Evolutionary conservation across 2,329 filamentous ascomycete species (phyloP), one percentile per base, ranked within the genome.

Genomic region (Colletotrichum higginsianum): DNA sequence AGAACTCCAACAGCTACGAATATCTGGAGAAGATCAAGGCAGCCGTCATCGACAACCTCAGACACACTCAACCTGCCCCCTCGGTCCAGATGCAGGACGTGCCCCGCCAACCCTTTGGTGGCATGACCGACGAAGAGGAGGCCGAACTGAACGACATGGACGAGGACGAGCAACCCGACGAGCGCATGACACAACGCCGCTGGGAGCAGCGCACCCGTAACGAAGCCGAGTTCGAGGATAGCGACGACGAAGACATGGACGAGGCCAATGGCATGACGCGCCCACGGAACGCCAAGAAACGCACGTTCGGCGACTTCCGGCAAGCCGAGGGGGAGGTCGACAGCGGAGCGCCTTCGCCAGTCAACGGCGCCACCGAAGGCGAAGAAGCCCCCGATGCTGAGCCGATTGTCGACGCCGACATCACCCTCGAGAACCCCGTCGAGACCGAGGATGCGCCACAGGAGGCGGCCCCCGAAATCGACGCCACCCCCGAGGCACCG

Each of bases 51-150:
- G 94, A 97, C 77, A 97, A 98, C 80, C 84, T 99, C 63, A 89
- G 94, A 73, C 96, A 96, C 80, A 93, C 98, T 38, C 90, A 94
- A 52, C 93, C 93, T 44, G 94, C 92, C 0, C 96, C 96, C 1
- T 98, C 95, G 23, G 94, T 98, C 23, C 95, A 98, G 82, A 93
- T 98, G 90, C 92, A 94, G 74, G 93, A 97, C 75, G 87, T 92
- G 7, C 90, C 90, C 4, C 87, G 90, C 21, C 87, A 89, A 65
- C 88, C 89, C 1, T 84, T 92, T 44, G 87, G 86, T 42, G 88
- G 89, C 40, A 89, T 91, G 82, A 88, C 90, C 0, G 90, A 92
- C 61, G 90, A 92, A 71, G 90, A 92, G 75, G 90, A 92, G 56
- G 90, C 88, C 13, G 89, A 90, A 75, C 81, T 91, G 8, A 89